Conservation (phyloP, 495 filamentous ascomycete genomes). For the Xylaria curta region DNA sequence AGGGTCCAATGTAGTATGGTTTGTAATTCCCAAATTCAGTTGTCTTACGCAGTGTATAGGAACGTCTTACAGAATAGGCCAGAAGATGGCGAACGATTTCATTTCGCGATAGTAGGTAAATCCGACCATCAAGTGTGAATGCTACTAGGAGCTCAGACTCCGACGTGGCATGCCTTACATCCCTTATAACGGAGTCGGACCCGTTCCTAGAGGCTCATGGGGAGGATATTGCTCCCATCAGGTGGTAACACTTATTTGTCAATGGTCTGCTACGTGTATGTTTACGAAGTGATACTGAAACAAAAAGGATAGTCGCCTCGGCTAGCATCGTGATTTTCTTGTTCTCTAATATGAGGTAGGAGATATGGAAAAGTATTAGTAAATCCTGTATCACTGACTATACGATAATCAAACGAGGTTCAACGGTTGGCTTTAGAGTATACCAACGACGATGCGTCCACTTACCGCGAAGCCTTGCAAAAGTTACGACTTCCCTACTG, state of each 20-base stretch:
- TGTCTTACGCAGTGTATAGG: constrained; percentile 32
- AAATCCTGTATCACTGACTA: constrained; percentile 21
- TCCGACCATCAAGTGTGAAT: neutral
- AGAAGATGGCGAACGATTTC: constrained; percentile 53
- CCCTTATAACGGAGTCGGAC: constrained; percentile 53
- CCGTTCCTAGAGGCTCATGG: constrained; percentile 40
- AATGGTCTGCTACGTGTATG: neutral
- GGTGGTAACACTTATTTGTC: constrained; percentile 38
- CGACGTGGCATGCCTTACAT: constrained; percentile 50
- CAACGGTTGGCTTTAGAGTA: constrained; percentile 44
- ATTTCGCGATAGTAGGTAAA: constrained; percentile 56
- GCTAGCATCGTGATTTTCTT: constrained; percentile 50
- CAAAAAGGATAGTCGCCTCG: constrained; percentile 42
- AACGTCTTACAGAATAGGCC: constrained; percentile 42
- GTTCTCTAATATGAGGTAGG: constrained; percentile 50
- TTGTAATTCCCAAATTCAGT: neutral
- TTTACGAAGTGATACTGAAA: constrained; percentile 8
- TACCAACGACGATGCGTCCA: constrained; percentile 28
- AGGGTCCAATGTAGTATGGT: constrained; percentile 48
- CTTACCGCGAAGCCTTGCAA: constrained; percentile 44
- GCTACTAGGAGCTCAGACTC: neutral
- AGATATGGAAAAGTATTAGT: neutral
- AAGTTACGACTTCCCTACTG: constrained; percentile 50
- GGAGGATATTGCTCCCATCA: constrained; percentile 58
- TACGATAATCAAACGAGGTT: constrained; percentile 46